Conservation (phyloP, 257 asterid species). For the Plantago major region DNA sequence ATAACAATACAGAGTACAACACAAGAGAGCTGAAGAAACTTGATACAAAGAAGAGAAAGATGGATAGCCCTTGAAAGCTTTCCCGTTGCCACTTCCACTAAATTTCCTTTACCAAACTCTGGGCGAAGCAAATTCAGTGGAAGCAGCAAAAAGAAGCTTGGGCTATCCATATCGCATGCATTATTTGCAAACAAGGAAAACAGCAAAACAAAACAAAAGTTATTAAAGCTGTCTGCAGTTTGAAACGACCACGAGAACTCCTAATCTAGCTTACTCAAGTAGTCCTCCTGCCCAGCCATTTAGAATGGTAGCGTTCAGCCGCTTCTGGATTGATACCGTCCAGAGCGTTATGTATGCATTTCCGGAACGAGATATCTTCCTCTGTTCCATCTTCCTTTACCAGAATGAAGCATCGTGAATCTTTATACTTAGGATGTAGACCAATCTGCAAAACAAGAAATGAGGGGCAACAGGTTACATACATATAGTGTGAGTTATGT, state of each 20-base stretch:
- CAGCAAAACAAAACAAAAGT: background rate
- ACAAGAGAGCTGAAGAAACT: background rate
- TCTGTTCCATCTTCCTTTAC: conserved; percentile 69
- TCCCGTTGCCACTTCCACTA: conserved; percentile 99
- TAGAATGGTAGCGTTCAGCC: conserved; percentile 35
- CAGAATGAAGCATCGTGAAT: conserved; percentile 66
- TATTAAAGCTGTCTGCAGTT: no score
- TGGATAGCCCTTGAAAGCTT: conserved; percentile 89
- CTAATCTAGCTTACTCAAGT: background rate
- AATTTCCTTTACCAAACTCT: conserved; percentile 55
- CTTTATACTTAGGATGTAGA: conserved; percentile 51
- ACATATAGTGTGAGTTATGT: background rate
- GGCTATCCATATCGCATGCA: conserved; percentile 47
- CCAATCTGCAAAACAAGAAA: conserved; percentile 55
- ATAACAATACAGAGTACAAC: background rate
- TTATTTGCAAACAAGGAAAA: conserved; percentile 6
- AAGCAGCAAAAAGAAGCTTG: conserved; percentile 99
- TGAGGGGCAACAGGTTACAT: conserved; percentile 2
- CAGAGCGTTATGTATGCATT: conserved; percentile 59
- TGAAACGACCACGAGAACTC: no score
- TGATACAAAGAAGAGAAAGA: conserved; percentile 24
- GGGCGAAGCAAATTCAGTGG: conserved; percentile 84
- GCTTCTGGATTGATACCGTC: conserved; percentile 46
- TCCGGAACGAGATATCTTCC: conserved; percentile 86
- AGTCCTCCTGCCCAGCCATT: conserved; percentile 25